These are phyloP conservation scores for Erodium texanum DNA, from an alignment of 441 rosid genomes.

Conservation along the genomic window DNA sequence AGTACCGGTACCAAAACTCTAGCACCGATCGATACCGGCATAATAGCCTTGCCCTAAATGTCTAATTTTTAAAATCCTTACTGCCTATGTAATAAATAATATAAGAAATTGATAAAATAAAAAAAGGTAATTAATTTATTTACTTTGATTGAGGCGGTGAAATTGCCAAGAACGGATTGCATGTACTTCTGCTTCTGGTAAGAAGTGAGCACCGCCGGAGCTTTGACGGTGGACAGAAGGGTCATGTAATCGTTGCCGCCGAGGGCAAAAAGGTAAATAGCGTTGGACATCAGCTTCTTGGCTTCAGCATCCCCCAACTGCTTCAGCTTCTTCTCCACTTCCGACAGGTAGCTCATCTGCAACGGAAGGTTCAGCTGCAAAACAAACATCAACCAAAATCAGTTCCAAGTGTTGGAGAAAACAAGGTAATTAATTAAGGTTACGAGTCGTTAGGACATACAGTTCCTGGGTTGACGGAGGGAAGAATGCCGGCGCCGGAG, in stretches of 20 bases:
- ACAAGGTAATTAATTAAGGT: background rate
- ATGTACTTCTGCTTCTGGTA: slow-evolving; percentile 8
- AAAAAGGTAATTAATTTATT: background rate
- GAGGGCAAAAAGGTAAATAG: slow-evolving; percentile 8
- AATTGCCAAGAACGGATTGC: slow-evolving; percentile 5
- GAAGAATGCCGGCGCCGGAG: slow-evolving; percentile 15
- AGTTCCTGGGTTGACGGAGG: background rate
- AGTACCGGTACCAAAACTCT: too few species aligned
- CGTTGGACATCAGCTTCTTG: slow-evolving; percentile 4
- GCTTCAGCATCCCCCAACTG: background rate
- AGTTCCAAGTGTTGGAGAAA: too few species aligned
- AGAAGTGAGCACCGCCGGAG: background rate
- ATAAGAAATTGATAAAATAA: too few species aligned
- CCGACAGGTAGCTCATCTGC: slow-evolving; percentile 9
- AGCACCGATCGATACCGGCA: too few species aligned
- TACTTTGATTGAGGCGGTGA: slow-evolving; percentile 10
- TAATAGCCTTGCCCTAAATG: too few species aligned
- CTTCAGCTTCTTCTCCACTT: slow-evolving; percentile 6
- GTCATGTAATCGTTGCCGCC: slow-evolving; percentile 9
- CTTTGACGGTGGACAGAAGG: background rate
- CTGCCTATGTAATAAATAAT: too few species aligned
- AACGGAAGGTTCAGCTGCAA: slow-evolving; percentile 8
- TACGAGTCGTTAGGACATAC: background rate
- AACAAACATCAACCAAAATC: background rate
- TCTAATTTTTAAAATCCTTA: too few species aligned